Base-by-base conservation (phyloP, 371 early-diverging fungal species). In the Smittium mucronatum region DNA sequence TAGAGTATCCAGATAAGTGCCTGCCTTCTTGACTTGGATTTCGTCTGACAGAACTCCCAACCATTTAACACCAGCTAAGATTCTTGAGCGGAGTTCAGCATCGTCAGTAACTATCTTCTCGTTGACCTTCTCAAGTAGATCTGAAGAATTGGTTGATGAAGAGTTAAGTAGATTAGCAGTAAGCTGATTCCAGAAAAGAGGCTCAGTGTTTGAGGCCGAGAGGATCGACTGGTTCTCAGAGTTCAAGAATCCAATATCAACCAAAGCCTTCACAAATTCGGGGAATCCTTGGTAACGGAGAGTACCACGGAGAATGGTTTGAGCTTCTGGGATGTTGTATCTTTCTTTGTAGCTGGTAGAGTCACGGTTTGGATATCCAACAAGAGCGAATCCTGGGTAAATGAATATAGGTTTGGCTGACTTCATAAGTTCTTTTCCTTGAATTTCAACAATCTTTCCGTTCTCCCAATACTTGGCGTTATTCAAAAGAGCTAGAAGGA, bases 341-440 rank as follows among this genome's bases (percentile, higher is more conserved):
- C 92, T 88, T 82, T 92, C 87, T 79, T 87, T 88, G 79, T 97
- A 98, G 63, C 88, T 87, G 36, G 93, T 90, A 25, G 98, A 98
- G 80, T 98, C 98, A 74, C 98, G 92, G 90, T 98, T 98, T 64
- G 95, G 90, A 79, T 95, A 97, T 70, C 88, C 89, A 33, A 89
- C 89, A 71, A 89, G 84, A 28, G 88, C 84, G 74, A 92, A 96
- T 69, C 92, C 93, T 30, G 93, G 92, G 76, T 95, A 94, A 71
- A 90, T 86, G 71, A 87, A 86, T 68, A 90, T 85, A 70, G 92
- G 93, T 75, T 88, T 88, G 61, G 93, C 88, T 29, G 94, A 95
- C 78, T 83, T 85, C 90, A 92, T 90, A 65, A 91, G 83, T 35
- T 93, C 94, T 35, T 89, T 82, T 73, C 95, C 95, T 63, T 89